Evolutionary conservation across 176 grass and related monocot species (phyloP).

Genomic region (Thalia dealbata): DNA sequence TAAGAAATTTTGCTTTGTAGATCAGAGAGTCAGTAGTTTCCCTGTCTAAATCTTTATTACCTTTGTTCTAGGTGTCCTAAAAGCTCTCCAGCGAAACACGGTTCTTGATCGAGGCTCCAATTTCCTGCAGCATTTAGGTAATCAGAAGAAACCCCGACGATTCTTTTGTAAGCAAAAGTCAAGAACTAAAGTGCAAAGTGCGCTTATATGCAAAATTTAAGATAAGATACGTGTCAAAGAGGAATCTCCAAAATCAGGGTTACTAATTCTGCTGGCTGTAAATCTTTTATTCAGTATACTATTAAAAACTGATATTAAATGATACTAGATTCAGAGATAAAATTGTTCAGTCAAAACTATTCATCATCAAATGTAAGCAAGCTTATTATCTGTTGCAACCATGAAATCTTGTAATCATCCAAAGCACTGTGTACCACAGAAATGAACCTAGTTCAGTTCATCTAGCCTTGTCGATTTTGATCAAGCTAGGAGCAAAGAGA

Average conservation of each 20-base stretch:
- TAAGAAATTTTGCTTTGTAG: not conserved
- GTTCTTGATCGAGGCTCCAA: constrained; percentile 82
- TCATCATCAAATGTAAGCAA: not conserved
- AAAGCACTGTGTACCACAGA: no score
- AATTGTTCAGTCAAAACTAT: not conserved
- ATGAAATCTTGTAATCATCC: no score
- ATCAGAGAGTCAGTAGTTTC: no score
- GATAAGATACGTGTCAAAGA: not conserved
- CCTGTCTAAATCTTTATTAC: constrained; percentile 15
- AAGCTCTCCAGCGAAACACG: constrained; percentile 65
- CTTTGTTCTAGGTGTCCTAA: constrained; percentile 42
- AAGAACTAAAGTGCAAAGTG: not conserved
- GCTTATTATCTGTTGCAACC: no score
- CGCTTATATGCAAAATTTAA: not conserved
- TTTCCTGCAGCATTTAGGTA: constrained; percentile 42
- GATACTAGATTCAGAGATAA: not conserved
- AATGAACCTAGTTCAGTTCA: no score
- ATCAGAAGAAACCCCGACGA: not conserved
- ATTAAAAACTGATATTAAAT: not conserved
- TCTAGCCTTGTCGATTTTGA: no score
- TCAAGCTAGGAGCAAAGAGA: no score
- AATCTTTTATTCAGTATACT: not conserved
- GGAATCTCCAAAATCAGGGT: not conserved
- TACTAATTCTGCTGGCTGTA: not conserved
- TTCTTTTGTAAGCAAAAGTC: not conserved